Percentiles rank a stretch among this genome's conserved stretches.
Conservation (phyloP, 2,329 filamentous ascomycete genomes). For the Verruconis gallopava region DNA sequence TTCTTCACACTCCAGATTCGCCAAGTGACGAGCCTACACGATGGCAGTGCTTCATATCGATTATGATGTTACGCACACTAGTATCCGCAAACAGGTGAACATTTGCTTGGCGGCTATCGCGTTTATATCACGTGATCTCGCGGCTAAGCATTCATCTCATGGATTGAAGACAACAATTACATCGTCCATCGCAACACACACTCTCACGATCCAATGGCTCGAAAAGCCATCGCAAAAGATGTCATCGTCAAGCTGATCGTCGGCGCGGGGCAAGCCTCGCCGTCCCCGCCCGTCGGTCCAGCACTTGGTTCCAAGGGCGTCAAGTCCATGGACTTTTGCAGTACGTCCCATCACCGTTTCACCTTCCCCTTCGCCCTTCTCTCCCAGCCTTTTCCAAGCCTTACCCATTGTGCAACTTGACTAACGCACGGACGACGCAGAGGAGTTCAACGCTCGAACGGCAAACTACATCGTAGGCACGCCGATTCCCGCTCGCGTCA, state of each 20-base stretch:
- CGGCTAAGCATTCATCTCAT: too few species aligned
- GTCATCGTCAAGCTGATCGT: constrained; percentile 95
- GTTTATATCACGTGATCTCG: too few species aligned
- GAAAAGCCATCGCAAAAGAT: constrained; percentile 41
- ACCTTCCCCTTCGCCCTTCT: constrained; percentile 4
- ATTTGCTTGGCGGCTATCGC: too few species aligned
- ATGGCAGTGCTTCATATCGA: too few species aligned
- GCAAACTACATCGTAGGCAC: constrained; percentile 70
- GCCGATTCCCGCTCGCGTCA: constrained; percentile 81
- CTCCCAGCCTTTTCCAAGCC: too few species aligned
- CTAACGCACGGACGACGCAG: constrained; percentile 6
- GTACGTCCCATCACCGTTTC: constrained; percentile 34
- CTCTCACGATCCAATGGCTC: constrained; percentile 32
- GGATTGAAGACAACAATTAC: too few species aligned
- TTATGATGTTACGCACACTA: too few species aligned
- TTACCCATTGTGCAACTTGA: constrained; percentile 7
- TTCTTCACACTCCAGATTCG: too few species aligned
- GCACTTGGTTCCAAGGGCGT: constrained; percentile 94
- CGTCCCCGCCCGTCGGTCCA: constrained; percentile 90
- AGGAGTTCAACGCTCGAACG: constrained; percentile 97
- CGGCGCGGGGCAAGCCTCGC: constrained; percentile 85
- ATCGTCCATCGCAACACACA: background rate
- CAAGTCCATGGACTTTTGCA: constrained; percentile 99
- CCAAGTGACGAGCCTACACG: too few species aligned
- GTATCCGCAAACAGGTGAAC: too few species aligned